These are phyloP conservation scores for Penicillium digitatum DNA, from an alignment of 2,329 filamentous ascomycete genomes.

Conservation along the genomic window DNA sequence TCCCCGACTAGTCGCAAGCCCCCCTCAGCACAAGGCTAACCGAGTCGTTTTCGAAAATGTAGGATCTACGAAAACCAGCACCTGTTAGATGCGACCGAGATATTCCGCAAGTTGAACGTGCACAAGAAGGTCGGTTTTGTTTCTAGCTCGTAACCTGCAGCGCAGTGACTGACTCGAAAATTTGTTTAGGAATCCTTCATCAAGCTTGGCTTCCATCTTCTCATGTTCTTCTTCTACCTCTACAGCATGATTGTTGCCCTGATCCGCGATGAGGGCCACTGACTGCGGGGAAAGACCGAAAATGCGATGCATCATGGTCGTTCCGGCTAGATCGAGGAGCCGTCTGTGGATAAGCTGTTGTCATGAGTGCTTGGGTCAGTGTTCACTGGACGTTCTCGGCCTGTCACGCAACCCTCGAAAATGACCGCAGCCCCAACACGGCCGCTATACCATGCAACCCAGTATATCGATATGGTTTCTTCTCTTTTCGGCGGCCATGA, in stretches of 20 bases:
- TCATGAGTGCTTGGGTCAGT: not conserved
- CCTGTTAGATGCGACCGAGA: constrained; percentile 94
- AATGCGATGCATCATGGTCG: constrained; percentile 40
- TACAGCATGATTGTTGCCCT: constrained; percentile 98
- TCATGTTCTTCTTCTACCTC: constrained; percentile 99
- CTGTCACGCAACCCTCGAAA: not conserved
- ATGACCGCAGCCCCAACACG: not conserved
- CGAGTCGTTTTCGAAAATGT: constrained; percentile 13
- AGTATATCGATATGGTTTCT: constrained; percentile 8
- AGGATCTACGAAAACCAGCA: constrained; percentile 98
- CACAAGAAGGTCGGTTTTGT: constrained; percentile 78
- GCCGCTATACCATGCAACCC: constrained; percentile 9
- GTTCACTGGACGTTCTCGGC: not conserved
- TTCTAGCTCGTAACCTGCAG: not conserved
- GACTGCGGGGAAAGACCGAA: constrained; percentile 46
- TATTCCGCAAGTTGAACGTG: constrained; percentile 97
- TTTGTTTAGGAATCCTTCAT: constrained; percentile 85
- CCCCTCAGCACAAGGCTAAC: constrained; percentile 19
- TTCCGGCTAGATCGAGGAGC: constrained; percentile 17
- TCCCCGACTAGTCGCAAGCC: not conserved
- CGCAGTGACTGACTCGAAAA: constrained; percentile 8
- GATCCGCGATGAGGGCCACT: constrained; percentile 90
- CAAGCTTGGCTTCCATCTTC: constrained; percentile 95
- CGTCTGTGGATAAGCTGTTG: constrained; percentile 3
- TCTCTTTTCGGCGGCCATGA: constrained; percentile 4